Percentiles rank a stretch among this genome's conserved stretches.
phyloP scores from a whole-genome alignment of 495 filamentous ascomycete species.

The Neurospora sp. region DNA sequence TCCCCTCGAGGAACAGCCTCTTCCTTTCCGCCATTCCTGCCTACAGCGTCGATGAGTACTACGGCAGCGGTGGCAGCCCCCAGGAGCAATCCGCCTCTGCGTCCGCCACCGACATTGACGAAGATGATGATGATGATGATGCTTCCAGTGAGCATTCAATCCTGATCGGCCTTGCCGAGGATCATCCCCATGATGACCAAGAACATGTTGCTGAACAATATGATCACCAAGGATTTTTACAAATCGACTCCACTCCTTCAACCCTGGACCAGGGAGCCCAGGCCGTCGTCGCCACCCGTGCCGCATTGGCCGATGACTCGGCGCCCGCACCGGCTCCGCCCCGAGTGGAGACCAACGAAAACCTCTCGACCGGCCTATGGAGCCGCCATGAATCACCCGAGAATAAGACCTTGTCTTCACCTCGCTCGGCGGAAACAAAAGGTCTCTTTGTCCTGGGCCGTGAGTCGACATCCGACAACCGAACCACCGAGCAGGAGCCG shows the following conservation, averaged over 20 bases:
- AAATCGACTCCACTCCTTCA: not conserved
- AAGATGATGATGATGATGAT: constrained; percentile 27
- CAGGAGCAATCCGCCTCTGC: not conserved
- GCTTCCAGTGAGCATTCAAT: constrained; percentile 18
- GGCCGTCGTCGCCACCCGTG: not conserved
- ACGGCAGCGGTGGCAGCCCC: not conserved
- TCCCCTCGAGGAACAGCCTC: constrained; percentile 38
- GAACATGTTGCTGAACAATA: not conserved
- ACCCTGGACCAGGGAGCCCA: not conserved
- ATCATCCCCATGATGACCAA: not conserved
- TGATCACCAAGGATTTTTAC: not conserved
- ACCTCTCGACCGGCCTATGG: constrained; percentile 14
- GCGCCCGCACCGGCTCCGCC: not conserved
- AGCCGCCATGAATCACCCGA: constrained; percentile 1
- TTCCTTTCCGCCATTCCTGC: constrained; percentile 16
- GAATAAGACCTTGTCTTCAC: not conserved
- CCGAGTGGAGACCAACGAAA: not conserved
- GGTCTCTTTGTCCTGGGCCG: not conserved
- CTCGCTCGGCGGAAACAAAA: constrained; percentile 14
- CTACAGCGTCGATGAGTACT: constrained; percentile 16
- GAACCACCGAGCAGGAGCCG: constrained; percentile 26
- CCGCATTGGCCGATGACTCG: not conserved
- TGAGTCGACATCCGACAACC: constrained; percentile 9
- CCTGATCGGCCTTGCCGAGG: constrained; percentile 19
- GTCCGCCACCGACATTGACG: constrained; percentile 4